A percentile compares a stretch with the other conserved stretches of the same genome.
Conservation (phyloP, 2,329 filamentous ascomycete species). For the Ilyonectria mors-panacis region DNA sequence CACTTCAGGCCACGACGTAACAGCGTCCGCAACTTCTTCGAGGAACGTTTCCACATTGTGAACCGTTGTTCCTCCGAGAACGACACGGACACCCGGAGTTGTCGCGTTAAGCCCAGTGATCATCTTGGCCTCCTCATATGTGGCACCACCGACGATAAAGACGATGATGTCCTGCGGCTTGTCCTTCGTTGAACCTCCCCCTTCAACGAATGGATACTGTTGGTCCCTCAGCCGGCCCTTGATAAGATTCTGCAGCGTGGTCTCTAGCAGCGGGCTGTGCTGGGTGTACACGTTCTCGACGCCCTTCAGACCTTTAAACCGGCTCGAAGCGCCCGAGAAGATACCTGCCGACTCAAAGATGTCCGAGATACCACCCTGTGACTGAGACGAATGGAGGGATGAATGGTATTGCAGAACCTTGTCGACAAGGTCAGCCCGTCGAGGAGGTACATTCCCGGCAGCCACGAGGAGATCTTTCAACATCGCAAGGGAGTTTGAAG, state of each 20-base stretch:
- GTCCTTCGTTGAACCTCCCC: constrained; percentile 87
- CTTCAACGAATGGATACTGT: constrained; percentile 94
- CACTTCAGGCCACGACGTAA: constrained; percentile 86
- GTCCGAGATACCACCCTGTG: constrained; percentile 86
- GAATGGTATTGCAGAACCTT: constrained; percentile 89
- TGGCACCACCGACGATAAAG: constrained; percentile 93
- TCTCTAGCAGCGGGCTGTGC: constrained; percentile 90
- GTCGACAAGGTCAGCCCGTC: constrained; percentile 83
- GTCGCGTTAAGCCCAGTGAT: constrained; percentile 95
- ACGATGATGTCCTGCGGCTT: constrained; percentile 97
- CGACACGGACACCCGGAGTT: constrained; percentile 88
- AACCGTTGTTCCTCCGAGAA: constrained; percentile 88
- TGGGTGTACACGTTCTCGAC: constrained; percentile 99
- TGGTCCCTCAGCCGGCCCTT: constrained; percentile 90
- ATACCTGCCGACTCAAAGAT: constrained; percentile 94
- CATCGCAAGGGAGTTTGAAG: constrained; percentile 86
- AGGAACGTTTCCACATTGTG: constrained; percentile 92
- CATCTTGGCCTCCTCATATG: constrained; percentile 97
- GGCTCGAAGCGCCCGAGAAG: constrained; percentile 87
- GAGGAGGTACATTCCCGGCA: constrained; percentile 83
- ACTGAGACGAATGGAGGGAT: constrained; percentile 84
- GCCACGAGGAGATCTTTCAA: constrained; percentile 89
- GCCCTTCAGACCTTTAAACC: constrained; percentile 95
- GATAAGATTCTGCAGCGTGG: constrained; percentile 91
- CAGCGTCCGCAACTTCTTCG: constrained; percentile 92